Evolutionary conservation across 163 green algal species (phyloP).

Genomic region (Volvox carteri): DNA sequence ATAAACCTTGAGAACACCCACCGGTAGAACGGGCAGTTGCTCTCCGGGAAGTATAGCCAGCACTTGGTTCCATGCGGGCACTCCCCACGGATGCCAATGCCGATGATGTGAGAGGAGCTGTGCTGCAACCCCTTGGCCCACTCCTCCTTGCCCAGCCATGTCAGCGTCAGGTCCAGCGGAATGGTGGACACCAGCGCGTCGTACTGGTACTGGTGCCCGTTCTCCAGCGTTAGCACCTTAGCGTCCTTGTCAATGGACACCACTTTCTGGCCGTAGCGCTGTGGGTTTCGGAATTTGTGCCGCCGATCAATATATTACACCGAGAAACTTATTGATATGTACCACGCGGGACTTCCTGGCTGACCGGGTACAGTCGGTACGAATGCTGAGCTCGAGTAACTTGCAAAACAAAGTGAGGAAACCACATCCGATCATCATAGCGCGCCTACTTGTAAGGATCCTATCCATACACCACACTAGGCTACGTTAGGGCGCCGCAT

Average conservation of each 20-base stretch:
- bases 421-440: too few relatives aligned
- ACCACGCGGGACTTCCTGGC: too few relatives aligned
- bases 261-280: constrained; percentile 78
- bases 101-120: constrained; percentile 91
- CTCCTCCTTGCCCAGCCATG: constrained; percentile 81
- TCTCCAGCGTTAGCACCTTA: constrained; percentile 76
- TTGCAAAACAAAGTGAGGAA: too few relatives aligned
- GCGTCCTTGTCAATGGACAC: constrained; percentile 84
- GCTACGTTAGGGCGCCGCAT: too few relatives aligned
- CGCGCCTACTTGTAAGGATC: too few relatives aligned
- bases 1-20: not conserved
- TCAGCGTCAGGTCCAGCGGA: constrained; percentile 89
- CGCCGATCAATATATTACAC: too few relatives aligned
- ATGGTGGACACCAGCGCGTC: constrained; percentile 88
- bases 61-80: constrained; percentile 91
- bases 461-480: too few relatives aligned
- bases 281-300: too few relatives aligned
- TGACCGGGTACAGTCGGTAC: too few relatives aligned
- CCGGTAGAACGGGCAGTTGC: constrained; percentile 93
- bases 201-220: constrained; percentile 83
- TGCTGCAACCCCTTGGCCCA: constrained; percentile 85
- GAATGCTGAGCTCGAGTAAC: too few relatives aligned
- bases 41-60: constrained; percentile 96
- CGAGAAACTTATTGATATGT: too few relatives aligned
- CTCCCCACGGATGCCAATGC: constrained; percentile 85